Conservation (phyloP, 495 filamentous ascomycete species). For the Penicillium soppii region DNA sequence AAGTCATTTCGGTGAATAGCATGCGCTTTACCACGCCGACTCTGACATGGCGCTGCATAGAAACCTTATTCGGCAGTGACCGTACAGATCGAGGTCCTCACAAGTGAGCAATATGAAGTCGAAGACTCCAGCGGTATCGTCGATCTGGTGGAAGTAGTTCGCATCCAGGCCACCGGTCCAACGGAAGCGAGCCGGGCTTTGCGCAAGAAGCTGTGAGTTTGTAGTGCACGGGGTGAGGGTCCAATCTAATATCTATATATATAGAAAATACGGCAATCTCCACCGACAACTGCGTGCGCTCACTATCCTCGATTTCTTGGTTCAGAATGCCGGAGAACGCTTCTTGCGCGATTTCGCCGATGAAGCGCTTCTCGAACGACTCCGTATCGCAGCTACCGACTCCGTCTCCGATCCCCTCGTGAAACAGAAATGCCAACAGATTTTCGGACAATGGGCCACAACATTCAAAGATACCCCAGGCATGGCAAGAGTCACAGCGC, state of each 20-base stretch:
- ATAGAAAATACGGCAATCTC: slow-evolving; percentile 87
- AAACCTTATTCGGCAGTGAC: slow-evolving; percentile 95
- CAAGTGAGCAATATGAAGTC: slow-evolving; percentile 83
- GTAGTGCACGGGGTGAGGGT: background rate
- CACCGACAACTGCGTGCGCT: slow-evolving; percentile 90
- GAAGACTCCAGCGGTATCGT: slow-evolving; percentile 90
- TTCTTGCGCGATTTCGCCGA: slow-evolving; percentile 88
- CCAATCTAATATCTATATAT: slow-evolving; percentile 11
- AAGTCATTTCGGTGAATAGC: slow-evolving; percentile 15
- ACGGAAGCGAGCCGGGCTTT: slow-evolving; percentile 88
- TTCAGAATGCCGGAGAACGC: slow-evolving; percentile 87
- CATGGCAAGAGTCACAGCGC: slow-evolving; percentile 70
- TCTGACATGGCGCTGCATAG: slow-evolving; percentile 32
- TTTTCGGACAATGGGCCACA: slow-evolving; percentile 86
- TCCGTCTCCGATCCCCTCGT: slow-evolving; percentile 82
- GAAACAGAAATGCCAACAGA: slow-evolving; percentile 75
- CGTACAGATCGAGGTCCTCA: slow-evolving; percentile 89
- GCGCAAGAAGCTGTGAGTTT: slow-evolving; percentile 86
- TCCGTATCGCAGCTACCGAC: slow-evolving; percentile 84
- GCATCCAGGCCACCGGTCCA: slow-evolving; percentile 84
- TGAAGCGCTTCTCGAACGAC: slow-evolving; percentile 87
- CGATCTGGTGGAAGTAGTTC: slow-evolving; percentile 90
- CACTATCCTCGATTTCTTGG: slow-evolving; percentile 86
- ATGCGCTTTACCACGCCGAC: background rate
- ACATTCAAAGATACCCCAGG: slow-evolving; percentile 81